Percentiles rank a stretch among this genome's conserved stretches.
These are phyloP conservation scores for Sugiyamaella lignohabitans DNA, from an alignment of 805 yeast species.

Conservation along the genomic window DNA sequence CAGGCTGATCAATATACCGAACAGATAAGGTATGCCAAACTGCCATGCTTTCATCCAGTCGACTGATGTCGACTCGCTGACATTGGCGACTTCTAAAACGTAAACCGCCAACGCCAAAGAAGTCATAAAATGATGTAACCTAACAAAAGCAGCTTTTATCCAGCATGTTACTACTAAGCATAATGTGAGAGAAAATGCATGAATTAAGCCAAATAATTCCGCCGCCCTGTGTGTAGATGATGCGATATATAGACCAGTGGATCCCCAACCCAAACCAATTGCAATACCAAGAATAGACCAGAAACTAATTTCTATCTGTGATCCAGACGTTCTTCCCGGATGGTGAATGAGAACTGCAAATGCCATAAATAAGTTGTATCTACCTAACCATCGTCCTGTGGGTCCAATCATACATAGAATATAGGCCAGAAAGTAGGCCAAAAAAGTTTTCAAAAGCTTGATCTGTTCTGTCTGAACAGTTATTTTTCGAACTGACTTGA, in stretches of 20 bases:
- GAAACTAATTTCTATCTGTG: conserved; percentile 41
- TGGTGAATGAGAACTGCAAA: conserved; percentile 41
- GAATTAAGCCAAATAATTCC: conserved; percentile 41
- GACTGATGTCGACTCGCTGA: conserved; percentile 15
- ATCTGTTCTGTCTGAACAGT: conserved; percentile 1
- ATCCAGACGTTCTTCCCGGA: conserved; percentile 42
- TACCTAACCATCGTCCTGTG: conserved; percentile 40
- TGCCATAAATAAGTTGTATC: conserved; percentile 37
- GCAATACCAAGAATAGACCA: conserved; percentile 37
- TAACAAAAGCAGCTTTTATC: conserved; percentile 37
- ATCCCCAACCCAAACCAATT: conserved; percentile 41
- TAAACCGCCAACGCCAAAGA: conserved; percentile 27
- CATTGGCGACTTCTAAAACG: conserved; percentile 29
- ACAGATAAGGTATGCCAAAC: conserved; percentile 40
- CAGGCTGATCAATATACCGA: conserved; percentile 38
- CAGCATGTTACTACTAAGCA: conserved; percentile 37
- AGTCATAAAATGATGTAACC: conserved; percentile 34
- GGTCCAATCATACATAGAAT: conserved; percentile 36
- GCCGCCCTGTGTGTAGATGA: conserved; percentile 37
- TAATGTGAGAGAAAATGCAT: conserved; percentile 38
- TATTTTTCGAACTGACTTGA: neutral
- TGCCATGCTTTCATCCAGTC: conserved; percentile 28
- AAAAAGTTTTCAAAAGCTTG: conserved; percentile 28
- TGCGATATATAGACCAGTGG: conserved; percentile 39
- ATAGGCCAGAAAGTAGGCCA: conserved; percentile 38